Evolutionary conservation across 345 rosid species (phyloP).

Genomic region (Atalantia buxifolia): DNA sequence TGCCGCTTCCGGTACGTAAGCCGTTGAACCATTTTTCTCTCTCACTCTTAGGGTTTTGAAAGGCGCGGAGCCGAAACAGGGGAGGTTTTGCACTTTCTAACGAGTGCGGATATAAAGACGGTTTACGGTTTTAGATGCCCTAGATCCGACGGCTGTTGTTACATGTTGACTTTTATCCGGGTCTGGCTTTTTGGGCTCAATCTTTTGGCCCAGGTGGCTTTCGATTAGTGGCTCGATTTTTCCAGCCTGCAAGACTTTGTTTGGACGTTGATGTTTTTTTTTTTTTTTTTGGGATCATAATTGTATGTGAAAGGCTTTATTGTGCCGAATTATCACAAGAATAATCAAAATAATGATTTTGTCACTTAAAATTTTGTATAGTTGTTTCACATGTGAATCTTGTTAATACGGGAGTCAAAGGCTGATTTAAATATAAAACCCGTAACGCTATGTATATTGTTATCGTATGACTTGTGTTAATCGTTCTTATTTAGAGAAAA

Average conservation of each 20-base stretch:
- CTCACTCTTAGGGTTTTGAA: conserved; percentile 34
- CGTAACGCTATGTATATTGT: too few relatives aligned
- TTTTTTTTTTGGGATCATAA: not conserved
- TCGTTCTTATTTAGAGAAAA: too few relatives aligned
- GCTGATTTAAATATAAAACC: too few relatives aligned
- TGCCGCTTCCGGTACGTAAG: conserved; percentile 82
- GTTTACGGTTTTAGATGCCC: conserved; percentile 24
- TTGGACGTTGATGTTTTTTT: not conserved
- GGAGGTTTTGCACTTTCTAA: not conserved
- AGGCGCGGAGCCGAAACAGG: conserved; percentile 20
- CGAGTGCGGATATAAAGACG: not conserved
- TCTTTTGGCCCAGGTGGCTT: not conserved
- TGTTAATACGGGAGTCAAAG: not conserved
- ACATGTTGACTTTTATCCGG: not conserved
- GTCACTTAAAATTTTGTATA: too few relatives aligned
- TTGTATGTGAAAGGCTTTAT: not conserved
- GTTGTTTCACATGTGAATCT: not conserved
- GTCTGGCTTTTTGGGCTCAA: not conserved
- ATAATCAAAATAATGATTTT: not conserved
- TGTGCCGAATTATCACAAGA: not conserved
- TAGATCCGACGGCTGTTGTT: conserved; percentile 38
- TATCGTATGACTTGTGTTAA: too few relatives aligned
- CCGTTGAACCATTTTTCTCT: conserved; percentile 81
- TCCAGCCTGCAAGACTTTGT: not conserved
- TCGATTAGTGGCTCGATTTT: not conserved